These are phyloP conservation scores for Phoenix roebelenii DNA, from an alignment of 176 grass and related monocot genomes.

Conservation along the genomic window DNA sequence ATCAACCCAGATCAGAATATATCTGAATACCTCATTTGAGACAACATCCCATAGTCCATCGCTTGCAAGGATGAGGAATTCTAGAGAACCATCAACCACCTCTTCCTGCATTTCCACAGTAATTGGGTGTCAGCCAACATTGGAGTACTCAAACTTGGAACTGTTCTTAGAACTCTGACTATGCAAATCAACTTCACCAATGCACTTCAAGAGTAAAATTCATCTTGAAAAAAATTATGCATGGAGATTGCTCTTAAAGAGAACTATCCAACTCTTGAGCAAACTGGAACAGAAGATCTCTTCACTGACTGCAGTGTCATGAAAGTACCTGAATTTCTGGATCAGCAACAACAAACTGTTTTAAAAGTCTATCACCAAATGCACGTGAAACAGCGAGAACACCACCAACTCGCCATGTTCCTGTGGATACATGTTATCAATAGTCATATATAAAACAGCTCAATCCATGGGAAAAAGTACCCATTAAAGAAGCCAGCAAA, in stretches of 20 bases:
- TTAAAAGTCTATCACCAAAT: constrained; percentile 4
- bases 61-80: constrained; percentile 7
- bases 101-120: constrained; percentile 3
- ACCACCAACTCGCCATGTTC: constrained; percentile 10
- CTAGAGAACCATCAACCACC: neutral
- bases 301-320: neutral
- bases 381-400: constrained; percentile 4
- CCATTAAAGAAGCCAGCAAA: neutral
- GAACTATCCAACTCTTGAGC: neutral
- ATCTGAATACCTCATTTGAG: constrained; percentile 36
- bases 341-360: constrained; percentile 12
- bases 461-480: neutral
- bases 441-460: neutral
- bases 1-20: neutral
- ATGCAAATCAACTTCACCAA: neutral
- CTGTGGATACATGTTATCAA: constrained; percentile 22
- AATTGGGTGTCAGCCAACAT: constrained; percentile 1
- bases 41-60: constrained; percentile 11
- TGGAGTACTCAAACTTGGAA: neutral
- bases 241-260: neutral
- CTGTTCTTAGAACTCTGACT: neutral
- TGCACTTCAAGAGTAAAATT: too few species aligned
- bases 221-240: too few species aligned
- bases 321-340: constrained; percentile 3
- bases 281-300: neutral